Conservation (phyloP, 192 early-diverging fungal species). For the Linnemannia zychae region DNA sequence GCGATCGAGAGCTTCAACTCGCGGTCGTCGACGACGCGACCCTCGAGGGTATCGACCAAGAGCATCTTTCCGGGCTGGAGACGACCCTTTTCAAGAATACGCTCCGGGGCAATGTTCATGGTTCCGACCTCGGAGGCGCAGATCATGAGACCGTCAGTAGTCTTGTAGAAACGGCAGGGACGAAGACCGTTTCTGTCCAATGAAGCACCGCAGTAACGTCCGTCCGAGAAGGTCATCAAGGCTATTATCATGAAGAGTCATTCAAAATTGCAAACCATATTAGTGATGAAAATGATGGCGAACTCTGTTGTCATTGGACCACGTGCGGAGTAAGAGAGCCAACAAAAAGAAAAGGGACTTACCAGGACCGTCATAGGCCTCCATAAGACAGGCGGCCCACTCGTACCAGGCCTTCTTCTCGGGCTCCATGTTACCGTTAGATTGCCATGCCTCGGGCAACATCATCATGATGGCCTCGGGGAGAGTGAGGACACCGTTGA, state of each 20-base stretch:
- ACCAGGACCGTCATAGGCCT: slow-evolving; percentile 98
- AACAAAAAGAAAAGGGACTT: neutral
- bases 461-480: slow-evolving; percentile 99
- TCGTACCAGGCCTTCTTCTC: slow-evolving; percentile 95
- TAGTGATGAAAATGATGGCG: neutral
- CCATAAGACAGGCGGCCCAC: slow-evolving; percentile 98
- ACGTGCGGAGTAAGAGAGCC: no score
- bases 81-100: slow-evolving; percentile 90
- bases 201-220: slow-evolving; percentile 97
- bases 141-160: slow-evolving; percentile 94
- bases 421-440: slow-evolving; percentile 85
- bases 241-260: slow-evolving; percentile 46
- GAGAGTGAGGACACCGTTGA: slow-evolving; percentile 90
- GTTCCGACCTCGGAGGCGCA: slow-evolving; percentile 98
- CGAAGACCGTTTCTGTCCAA: slow-evolving; percentile 98
- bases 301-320: neutral
- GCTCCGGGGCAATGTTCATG: slow-evolving; percentile 83
- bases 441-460: slow-evolving; percentile 99
- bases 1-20: slow-evolving; percentile 88
- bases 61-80: slow-evolving; percentile 97
- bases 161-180: slow-evolving; percentile 98
- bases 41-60: slow-evolving; percentile 93
- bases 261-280: neutral
- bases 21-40: slow-evolving; percentile 90
- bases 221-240: slow-evolving; percentile 97